Evolutionary conservation across 2,329 filamentous ascomycete genomes (phyloP).

Genomic region (Claviceps fusiformis): DNA sequence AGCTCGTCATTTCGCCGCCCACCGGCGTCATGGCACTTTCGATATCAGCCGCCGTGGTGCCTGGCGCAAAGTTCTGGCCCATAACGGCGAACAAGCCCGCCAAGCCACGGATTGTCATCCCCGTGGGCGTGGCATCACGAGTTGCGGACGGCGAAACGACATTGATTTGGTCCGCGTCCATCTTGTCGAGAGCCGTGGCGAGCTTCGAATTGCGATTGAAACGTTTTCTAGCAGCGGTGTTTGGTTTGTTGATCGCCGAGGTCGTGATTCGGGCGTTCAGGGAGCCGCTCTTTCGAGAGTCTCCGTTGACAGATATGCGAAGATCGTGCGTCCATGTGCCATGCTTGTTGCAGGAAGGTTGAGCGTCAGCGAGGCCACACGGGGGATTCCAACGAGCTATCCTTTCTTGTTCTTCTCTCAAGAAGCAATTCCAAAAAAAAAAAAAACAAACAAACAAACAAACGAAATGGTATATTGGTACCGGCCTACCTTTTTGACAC

Average conservation of each 20-base stretch:
- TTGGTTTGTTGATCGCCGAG: constrained; percentile 17
- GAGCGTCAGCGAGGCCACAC: not conserved
- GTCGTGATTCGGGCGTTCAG: constrained; percentile 34
- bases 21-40: constrained; percentile 67
- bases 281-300: constrained; percentile 17
- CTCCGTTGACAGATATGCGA: constrained; percentile 32
- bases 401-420: not conserved
- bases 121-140: constrained; percentile 16
- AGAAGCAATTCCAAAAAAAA: not conserved
- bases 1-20: constrained; percentile 55
- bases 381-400: not conserved
- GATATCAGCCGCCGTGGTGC: constrained; percentile 71
- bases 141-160: constrained; percentile 11
- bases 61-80: constrained; percentile 70
- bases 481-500: constrained; percentile 51
- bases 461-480: too few species aligned
- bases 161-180: constrained; percentile 27
- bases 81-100: constrained; percentile 60
- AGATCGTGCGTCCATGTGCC: constrained; percentile 62
- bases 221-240: constrained; percentile 10
- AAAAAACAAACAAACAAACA: too few species aligned
- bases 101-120: constrained; percentile 60
- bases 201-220: constrained; percentile 23
- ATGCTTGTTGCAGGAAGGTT: not conserved
- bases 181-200: constrained; percentile 30